These are phyloP conservation scores for Mycena olivaceomarginata DNA, from an alignment of 768 basidiomycete species.

Conservation along the genomic window DNA sequence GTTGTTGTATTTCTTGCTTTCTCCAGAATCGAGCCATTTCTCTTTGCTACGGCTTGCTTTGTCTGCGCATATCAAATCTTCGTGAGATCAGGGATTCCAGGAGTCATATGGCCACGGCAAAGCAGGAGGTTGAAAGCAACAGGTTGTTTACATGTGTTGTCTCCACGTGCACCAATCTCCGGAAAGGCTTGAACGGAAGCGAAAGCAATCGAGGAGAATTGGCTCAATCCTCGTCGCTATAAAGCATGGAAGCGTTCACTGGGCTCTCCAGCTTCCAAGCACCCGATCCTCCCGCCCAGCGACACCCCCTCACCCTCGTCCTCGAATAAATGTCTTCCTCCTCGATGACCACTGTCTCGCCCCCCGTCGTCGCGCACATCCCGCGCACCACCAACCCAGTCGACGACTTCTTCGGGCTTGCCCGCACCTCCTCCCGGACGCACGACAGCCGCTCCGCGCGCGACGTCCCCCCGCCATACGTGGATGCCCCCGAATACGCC, in stretches of 20 bases:
- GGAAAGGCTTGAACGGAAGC: background rate
- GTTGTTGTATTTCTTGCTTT: background rate
- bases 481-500: slow-evolving; percentile 58
- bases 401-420: slow-evolving; percentile 59
- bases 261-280: background rate
- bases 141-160: background rate
- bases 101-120: background rate
- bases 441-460: slow-evolving; percentile 64
- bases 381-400: slow-evolving; percentile 48
- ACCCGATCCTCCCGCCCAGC: background rate
- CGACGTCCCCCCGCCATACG: slow-evolving; percentile 66
- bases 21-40: background rate
- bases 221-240: slow-evolving; percentile 1
- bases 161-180: slow-evolving; percentile 5
- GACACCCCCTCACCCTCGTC: background rate
- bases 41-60: background rate
- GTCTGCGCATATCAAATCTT: background rate
- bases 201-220: background rate
- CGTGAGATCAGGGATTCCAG: background rate
- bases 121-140: slow-evolving; percentile 24
- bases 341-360: background rate
- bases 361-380: slow-evolving; percentile 12
- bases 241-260: background rate
- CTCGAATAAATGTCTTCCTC: background rate
- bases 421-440: slow-evolving; percentile 40